Conservation (phyloP, 169 alveolate genomes). For the Plasmodium vivax region DNA sequence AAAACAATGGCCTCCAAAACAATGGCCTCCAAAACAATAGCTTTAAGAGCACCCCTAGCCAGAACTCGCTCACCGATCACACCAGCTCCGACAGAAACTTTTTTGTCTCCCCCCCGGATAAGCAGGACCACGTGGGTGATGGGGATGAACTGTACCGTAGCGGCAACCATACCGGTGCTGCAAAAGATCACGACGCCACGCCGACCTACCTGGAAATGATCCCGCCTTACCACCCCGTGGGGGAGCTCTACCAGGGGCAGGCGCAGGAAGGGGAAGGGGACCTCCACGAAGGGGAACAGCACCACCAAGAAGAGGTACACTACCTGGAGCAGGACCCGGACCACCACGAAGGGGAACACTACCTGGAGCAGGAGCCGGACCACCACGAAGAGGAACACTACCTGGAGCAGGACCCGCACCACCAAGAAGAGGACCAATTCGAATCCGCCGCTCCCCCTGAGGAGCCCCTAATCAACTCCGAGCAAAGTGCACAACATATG, state of each 20-base stretch:
- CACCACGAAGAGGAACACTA: too few relatives aligned
- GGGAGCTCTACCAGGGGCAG: not conserved
- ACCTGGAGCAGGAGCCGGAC: too few relatives aligned
- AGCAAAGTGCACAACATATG: not conserved
- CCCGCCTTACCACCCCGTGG: not conserved
- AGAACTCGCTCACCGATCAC: not conserved
- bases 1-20: too few relatives aligned
- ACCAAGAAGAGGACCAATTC: not conserved
- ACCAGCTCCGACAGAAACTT: not conserved
- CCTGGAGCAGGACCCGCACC: not conserved
- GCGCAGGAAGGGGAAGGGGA: not conserved
- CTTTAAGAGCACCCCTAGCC: conserved; percentile 10
- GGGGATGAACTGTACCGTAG: not conserved
- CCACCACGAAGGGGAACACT: too few relatives aligned
- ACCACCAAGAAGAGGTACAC: too few relatives aligned
- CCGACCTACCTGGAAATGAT: not conserved
- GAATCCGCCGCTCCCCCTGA: not conserved
- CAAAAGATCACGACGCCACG: not conserved
- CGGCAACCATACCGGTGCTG: not conserved
- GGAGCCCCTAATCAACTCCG: not conserved
- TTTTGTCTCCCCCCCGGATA: not conserved
- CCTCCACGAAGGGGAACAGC: too few relatives aligned
- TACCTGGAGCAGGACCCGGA: not conserved
- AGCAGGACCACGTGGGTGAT: not conserved
- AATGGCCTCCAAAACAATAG: too few relatives aligned